Percentiles rank a stretch among this genome's conserved stretches.
Evolutionary conservation across 192 early-diverging fungal genomes (phyloP).

Genomic region (Hyaloraphidium curvatum): DNA sequence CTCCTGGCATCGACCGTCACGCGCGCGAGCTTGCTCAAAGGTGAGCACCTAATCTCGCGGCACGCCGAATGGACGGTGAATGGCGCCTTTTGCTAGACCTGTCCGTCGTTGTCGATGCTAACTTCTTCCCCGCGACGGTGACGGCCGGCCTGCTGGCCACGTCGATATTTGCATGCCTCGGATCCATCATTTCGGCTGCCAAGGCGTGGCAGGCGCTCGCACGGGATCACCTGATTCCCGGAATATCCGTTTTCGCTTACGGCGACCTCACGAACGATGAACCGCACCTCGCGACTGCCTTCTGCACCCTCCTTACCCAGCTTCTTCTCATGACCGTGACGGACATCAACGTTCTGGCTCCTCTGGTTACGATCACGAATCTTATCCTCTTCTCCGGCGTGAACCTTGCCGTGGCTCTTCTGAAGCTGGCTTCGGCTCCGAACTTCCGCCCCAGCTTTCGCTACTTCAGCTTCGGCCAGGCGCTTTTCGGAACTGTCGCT

Average conservation of each 20-base stretch:
- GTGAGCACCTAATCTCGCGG: no score
- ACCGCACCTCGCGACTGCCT: constrained; percentile 14
- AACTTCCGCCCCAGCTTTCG: constrained; percentile 51
- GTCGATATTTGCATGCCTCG: constrained; percentile 14
- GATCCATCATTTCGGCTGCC: constrained; percentile 34
- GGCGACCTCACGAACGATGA: constrained; percentile 19
- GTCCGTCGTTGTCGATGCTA: background rate
- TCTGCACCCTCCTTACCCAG: constrained; percentile 30
- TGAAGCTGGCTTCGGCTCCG: constrained; percentile 39
- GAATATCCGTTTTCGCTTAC: constrained; percentile 16
- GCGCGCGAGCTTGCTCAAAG: no score
- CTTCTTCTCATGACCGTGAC: constrained; percentile 30
- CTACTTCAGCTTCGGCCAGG: constrained; percentile 45
- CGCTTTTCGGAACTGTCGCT: constrained; percentile 27
- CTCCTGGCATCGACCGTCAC: constrained; percentile 35
- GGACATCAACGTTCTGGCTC: constrained; percentile 42
- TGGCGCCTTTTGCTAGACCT: background rate
- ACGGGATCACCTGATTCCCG: constrained; percentile 36
- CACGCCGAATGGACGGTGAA: no score
- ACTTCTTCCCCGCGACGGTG: background rate
- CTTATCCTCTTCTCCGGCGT: constrained; percentile 40
- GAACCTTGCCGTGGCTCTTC: constrained; percentile 43
- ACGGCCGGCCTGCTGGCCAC: background rate
- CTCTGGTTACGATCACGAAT: constrained; percentile 40
- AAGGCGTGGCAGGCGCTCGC: constrained; percentile 48